A percentile compares a stretch with the other conserved stretches of the same genome.
Conservation (phyloP, 192 early-diverging fungal species). For the Bifiguratus adelaidae region DNA sequence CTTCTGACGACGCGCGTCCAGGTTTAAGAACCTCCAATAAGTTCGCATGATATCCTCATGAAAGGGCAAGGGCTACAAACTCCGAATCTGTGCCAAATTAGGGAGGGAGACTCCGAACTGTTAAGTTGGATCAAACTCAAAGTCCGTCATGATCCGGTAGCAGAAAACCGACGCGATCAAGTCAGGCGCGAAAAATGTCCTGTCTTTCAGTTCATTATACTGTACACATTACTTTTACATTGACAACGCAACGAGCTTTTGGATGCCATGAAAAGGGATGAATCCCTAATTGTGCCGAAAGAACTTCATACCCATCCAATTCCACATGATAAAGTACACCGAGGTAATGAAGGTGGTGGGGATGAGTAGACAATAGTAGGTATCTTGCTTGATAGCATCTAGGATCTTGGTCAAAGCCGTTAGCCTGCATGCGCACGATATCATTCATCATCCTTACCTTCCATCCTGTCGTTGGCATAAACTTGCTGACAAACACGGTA, state of each 20-base stretch:
- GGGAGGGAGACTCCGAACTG: too few species aligned
- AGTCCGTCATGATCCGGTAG: too few species aligned
- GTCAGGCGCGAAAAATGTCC: too few species aligned
- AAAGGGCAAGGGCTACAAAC: too few species aligned
- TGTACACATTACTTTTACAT: too few species aligned
- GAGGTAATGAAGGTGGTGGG: conserved; percentile 71
- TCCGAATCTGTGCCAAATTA: too few species aligned
- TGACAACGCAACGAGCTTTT: not conserved
- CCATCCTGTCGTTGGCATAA: conserved; percentile 56
- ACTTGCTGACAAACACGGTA: conserved; percentile 52
- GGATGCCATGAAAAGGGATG: not conserved
- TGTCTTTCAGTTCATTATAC: too few species aligned
- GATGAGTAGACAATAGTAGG: conserved; percentile 75
- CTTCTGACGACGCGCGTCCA: conserved; percentile 9
- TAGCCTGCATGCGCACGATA: not conserved
- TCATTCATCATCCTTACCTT: conserved; percentile 18
- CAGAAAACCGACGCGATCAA: too few species aligned
- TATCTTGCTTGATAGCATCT: conserved; percentile 63
- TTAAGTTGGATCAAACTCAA: too few species aligned
- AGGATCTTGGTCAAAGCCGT: conserved; percentile 23
- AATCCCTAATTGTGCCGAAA: conserved; percentile 68
- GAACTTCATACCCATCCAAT: conserved; percentile 95
- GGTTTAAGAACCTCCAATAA: too few species aligned
- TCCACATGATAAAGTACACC: conserved; percentile 71
- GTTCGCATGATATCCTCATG: too few species aligned